Conservation (phyloP, 768 basidiomycete genomes). For the Lactarius pseudohatsudake region DNA sequence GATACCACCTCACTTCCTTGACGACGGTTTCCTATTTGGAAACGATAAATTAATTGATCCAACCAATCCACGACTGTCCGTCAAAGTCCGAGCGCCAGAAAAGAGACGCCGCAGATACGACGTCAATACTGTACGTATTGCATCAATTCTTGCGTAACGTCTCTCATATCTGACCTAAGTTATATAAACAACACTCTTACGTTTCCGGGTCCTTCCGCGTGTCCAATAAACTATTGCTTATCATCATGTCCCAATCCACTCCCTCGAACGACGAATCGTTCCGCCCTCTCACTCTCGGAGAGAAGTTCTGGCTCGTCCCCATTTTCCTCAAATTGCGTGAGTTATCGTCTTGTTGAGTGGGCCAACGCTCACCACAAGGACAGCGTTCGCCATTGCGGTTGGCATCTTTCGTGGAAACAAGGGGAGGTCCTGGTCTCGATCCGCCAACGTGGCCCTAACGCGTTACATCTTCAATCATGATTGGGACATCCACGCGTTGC, state of each 20-base stretch:
- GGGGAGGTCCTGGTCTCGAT: slow-evolving; percentile 14
- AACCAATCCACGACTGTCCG: too few species aligned
- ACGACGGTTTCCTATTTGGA: too few species aligned
- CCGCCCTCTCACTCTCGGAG: slow-evolving; percentile 10
- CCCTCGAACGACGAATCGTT: neutral
- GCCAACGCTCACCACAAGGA: neutral
- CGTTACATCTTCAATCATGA: slow-evolving; percentile 6
- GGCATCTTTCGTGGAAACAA: slow-evolving; percentile 17
- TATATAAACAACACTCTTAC: too few species aligned
- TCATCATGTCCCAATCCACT: neutral
- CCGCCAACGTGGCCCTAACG: neutral
- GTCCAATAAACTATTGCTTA: neutral
- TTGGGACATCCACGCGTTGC: slow-evolving; percentile 1
- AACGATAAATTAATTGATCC: too few species aligned
- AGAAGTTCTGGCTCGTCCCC: neutral
- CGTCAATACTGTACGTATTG: too few species aligned
- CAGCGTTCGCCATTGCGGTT: slow-evolving; percentile 15
- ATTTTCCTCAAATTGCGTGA: slow-evolving; percentile 1
- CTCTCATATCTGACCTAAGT: too few species aligned
- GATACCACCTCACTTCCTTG: too few species aligned
- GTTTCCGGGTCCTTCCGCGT: too few species aligned
- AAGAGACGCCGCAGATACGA: too few species aligned
- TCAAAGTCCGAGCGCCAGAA: too few species aligned
- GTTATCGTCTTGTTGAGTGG: neutral
- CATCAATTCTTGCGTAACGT: too few species aligned